phyloP scores from a whole-genome alignment of 2,329 filamentous ascomycete species.

The Rhynchosporium secalis region DNA sequence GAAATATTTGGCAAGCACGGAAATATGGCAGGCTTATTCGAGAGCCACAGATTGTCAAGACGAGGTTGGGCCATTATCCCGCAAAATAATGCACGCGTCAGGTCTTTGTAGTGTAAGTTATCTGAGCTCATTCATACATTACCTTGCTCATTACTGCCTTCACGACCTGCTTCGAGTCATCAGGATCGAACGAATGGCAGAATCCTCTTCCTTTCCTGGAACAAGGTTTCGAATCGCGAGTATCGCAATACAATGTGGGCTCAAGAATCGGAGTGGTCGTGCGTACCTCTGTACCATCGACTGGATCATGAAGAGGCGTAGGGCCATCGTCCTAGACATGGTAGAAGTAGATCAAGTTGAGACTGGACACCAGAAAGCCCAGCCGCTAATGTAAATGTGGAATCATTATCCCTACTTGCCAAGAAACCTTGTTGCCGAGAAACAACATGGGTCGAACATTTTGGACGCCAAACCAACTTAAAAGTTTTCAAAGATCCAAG shows the following conservation, averaged over 20 bases:
- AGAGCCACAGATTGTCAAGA: conserved; percentile 5
- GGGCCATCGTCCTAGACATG: neutral
- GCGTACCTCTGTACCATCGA: conserved; percentile 1
- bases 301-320: neutral
- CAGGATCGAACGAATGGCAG: neutral
- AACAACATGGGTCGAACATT: neutral
- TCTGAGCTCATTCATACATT: neutral
- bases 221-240: neutral
- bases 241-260: neutral
- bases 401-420: neutral
- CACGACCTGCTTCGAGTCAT: neutral
- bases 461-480: neutral
- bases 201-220: conserved; percentile 2
- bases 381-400: neutral
- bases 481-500: neutral
- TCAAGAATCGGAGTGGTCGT: neutral
- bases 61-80: conserved; percentile 3
- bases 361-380: neutral
- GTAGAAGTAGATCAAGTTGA: neutral
- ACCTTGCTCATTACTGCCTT: neutral
- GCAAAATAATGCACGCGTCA: neutral
- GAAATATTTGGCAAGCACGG: no score
- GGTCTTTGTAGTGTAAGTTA: neutral
- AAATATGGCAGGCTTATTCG: no score
- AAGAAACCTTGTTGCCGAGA: neutral